Conservation (phyloP, 176 grass and related monocot genomes). For the Oryza glumipatula region DNA sequence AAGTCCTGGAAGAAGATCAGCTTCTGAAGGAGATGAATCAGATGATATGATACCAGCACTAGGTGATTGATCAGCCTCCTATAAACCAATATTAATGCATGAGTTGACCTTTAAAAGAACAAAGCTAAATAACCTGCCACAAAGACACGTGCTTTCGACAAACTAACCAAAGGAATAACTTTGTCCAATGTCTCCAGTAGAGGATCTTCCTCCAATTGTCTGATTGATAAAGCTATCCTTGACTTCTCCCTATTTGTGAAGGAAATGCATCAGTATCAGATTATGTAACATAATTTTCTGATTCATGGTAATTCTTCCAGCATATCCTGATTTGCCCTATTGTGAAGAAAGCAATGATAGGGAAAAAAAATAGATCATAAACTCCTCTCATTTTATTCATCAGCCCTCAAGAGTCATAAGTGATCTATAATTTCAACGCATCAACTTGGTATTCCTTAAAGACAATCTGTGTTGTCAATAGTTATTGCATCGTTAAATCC, state of each 20-base stretch:
- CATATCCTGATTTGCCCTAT: neutral
- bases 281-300: conserved; percentile 12
- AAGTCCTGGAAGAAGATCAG: conserved; percentile 86
- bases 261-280: conserved; percentile 1
- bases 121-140: neutral
- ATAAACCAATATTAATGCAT: conserved; percentile 13
- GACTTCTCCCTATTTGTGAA: conserved; percentile 63
- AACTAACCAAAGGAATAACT: conserved; percentile 78
- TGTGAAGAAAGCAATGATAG: neutral
- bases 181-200: conserved; percentile 87
- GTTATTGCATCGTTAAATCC: neutral
- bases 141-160: neutral
- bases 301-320: neutral
- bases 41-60: conserved; percentile 34
- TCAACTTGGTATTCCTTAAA: neutral
- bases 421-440: too few species aligned
- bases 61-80: conserved; percentile 59
- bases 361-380: neutral
- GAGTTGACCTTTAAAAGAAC: neutral
- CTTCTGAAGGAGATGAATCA: conserved; percentile 50
- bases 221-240: conserved; percentile 90
- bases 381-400: conserved; percentile 4
- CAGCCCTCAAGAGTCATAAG: neutral
- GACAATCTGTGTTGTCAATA: neutral
- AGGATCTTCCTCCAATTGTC: conserved; percentile 93